Evolutionary conservation across 2,329 filamentous ascomycete genomes (phyloP).

Genomic region (Colletotrichum brevisporum): DNA sequence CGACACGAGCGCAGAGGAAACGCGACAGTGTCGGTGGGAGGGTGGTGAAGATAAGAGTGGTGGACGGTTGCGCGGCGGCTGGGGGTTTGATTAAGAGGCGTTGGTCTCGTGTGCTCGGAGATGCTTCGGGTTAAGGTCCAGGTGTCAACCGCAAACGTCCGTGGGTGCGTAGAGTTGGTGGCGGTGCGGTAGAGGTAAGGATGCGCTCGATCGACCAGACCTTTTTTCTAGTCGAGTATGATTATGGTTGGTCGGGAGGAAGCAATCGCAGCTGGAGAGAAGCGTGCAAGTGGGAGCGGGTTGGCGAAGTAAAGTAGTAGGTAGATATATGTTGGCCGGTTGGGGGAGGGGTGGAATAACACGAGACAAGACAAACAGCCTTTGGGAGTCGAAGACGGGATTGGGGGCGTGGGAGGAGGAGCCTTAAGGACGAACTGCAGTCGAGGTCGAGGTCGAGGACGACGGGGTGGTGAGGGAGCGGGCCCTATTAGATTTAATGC

Average conservation of each 20-base stretch:
- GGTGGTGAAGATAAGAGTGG: not conserved
- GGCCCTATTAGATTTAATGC: conserved; percentile 39
- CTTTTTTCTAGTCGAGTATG: not conserved
- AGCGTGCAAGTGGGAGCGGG: conserved; percentile 33
- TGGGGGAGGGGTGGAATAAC: conserved; percentile 17
- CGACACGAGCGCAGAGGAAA: conserved; percentile 2
- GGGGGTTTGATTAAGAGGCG: conserved; percentile 22
- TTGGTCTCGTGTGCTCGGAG: conserved; percentile 32
- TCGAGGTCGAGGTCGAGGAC: not conserved
- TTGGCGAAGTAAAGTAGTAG: conserved; percentile 24
- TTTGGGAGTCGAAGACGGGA: not conserved
- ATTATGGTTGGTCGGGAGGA: not conserved
- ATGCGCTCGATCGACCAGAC: conserved; percentile 22
- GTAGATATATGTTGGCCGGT: not conserved
- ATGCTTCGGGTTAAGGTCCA: conserved; percentile 20
- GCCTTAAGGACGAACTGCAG: conserved; percentile 17
- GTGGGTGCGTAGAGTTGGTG: conserved; percentile 1
- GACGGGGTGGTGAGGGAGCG: conserved; percentile 16
- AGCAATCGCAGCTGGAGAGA: conserved; percentile 12
- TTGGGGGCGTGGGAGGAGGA: conserved; percentile 23
- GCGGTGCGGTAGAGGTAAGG: conserved; percentile 2
- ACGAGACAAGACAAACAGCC: conserved; percentile 1
- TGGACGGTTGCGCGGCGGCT: not conserved
- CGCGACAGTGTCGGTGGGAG: conserved; percentile 7
- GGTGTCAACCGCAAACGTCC: conserved; percentile 21